Evolutionary conservation across 306 rosid species (phyloP).

Genomic region (Sicyos baderoa): DNA sequence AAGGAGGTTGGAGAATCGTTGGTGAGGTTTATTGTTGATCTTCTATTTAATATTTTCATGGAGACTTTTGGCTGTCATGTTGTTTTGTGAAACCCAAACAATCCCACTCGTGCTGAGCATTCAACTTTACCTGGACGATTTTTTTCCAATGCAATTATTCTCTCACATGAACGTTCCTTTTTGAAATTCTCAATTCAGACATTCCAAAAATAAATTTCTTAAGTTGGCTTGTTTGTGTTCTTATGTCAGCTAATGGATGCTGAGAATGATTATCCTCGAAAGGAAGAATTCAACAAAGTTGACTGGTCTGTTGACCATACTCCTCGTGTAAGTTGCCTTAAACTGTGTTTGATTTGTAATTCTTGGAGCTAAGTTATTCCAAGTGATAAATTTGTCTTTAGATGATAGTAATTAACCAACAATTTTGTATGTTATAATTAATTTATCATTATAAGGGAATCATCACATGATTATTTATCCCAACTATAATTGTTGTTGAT

Average conservation of each 20-base stretch:
- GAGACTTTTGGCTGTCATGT: background rate
- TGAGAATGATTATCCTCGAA: constrained; percentile 34
- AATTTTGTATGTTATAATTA: background rate
- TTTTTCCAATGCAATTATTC: background rate
- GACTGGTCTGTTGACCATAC: constrained; percentile 67
- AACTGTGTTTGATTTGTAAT: background rate
- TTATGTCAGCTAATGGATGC: constrained; percentile 44
- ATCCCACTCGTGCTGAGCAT: background rate
- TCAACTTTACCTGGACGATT: background rate
- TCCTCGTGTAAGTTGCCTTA: constrained; percentile 55
- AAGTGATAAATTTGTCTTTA: background rate
- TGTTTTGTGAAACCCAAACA: background rate
- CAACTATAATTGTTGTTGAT: background rate
- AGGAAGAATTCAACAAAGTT: constrained; percentile 75
- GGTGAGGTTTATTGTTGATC: constrained; percentile 37
- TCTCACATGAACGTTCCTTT: background rate
- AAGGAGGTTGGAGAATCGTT: constrained; percentile 54
- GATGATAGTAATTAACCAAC: background rate
- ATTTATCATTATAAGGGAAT: background rate
- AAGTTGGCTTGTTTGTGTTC: constrained; percentile 21
- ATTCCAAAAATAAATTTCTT: constrained; percentile 20
- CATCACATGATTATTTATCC: constrained; percentile 1
- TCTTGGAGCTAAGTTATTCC: background rate
- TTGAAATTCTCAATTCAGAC: background rate
- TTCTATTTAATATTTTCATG: background rate